Percentiles rank a stretch among this genome's conserved stretches.
These are phyloP conservation scores for Metschnikowia vanudenii DNA, from an alignment of 805 yeast genomes.

Conservation along the genomic window DNA sequence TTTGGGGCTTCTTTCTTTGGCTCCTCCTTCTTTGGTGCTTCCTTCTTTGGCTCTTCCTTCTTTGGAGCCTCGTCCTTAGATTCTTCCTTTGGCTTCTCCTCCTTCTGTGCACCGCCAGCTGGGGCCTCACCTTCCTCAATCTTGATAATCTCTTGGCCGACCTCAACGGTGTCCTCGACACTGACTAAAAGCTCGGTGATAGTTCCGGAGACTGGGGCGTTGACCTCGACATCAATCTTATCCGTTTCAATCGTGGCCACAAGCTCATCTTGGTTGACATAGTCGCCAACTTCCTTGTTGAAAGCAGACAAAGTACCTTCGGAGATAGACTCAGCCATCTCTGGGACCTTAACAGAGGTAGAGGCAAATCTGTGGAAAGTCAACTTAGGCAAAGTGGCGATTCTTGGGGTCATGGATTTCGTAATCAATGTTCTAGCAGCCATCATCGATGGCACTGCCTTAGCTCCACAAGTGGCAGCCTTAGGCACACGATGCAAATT, in stretches of 20 bases:
- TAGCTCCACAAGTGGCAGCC: constrained; percentile 14
- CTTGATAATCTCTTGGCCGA: constrained; percentile 88
- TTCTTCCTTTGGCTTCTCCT: constrained; percentile 8
- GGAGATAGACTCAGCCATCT: constrained; percentile 97
- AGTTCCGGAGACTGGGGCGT: constrained; percentile 90
- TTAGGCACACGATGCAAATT: constrained; percentile 28
- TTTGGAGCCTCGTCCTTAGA: constrained; percentile 19
- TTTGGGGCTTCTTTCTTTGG: constrained; percentile 15
- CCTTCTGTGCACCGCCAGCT: constrained; percentile 28
- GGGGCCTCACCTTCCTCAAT: constrained; percentile 63
- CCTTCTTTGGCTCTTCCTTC: constrained; percentile 18
- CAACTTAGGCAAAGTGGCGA: constrained; percentile 19
- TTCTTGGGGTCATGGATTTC: constrained; percentile 6
- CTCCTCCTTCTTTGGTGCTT: constrained; percentile 24
- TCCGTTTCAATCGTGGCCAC: constrained; percentile 98
- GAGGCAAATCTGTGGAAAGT: constrained; percentile 39
- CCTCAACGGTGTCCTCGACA: constrained; percentile 91
- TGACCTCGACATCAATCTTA: constrained; percentile 95
- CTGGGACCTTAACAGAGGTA: constrained; percentile 81
- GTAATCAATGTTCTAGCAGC: constrained; percentile 22
- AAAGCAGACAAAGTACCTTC: constrained; percentile 85
- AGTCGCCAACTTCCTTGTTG: constrained; percentile 81
- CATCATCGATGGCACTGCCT: constrained; percentile 16
- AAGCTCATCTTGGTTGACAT: constrained; percentile 79
- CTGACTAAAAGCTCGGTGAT: constrained; percentile 76